Conservation (phyloP, 2,329 filamentous ascomycete genomes). For the Acrocalymma vagum region DNA sequence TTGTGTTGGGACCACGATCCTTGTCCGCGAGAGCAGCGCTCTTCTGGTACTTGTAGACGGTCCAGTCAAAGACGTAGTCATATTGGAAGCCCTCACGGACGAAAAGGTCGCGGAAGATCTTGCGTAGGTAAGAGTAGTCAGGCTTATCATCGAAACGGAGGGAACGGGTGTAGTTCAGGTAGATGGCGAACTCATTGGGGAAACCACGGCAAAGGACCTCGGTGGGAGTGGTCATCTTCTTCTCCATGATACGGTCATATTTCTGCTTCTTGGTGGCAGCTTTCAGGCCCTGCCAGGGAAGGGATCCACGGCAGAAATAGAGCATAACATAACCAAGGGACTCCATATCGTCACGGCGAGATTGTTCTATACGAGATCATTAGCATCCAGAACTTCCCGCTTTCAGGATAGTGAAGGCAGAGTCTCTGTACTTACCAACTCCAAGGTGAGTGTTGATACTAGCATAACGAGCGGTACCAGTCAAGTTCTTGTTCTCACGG, state of each 20-base stretch:
- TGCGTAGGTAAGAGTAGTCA: constrained; percentile 98
- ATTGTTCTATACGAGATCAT: constrained; percentile 79
- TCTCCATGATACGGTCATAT: constrained; percentile 99
- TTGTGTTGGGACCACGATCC: constrained; percentile 65
- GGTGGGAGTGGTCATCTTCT: constrained; percentile 99
- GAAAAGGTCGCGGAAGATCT: constrained; percentile 99
- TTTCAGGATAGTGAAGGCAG: background rate
- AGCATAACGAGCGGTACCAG: constrained; percentile 96
- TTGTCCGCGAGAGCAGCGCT: constrained; percentile 94
- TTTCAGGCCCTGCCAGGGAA: constrained; percentile 98
- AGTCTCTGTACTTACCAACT: constrained; percentile 78
- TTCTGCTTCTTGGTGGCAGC: constrained; percentile 99
- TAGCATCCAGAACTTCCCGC: constrained; percentile 14
- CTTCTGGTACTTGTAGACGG: constrained; percentile 99
- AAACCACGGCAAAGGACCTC: constrained; percentile 99
- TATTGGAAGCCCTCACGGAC: constrained; percentile 99
- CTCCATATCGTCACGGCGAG: constrained; percentile 99
- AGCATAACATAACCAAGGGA: constrained; percentile 99
- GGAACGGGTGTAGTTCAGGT: constrained; percentile 98
- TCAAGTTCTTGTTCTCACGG: constrained; percentile 99
- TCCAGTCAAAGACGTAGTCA: constrained; percentile 99
- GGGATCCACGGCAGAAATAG: constrained; percentile 98
- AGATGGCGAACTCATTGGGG: constrained; percentile 99
- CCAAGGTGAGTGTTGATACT: constrained; percentile 99
- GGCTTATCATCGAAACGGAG: constrained; percentile 99